Base-by-base conservation (phyloP, 2,329 filamentous ascomycete genomes). In the Aspergillus fijiensis region DNA sequence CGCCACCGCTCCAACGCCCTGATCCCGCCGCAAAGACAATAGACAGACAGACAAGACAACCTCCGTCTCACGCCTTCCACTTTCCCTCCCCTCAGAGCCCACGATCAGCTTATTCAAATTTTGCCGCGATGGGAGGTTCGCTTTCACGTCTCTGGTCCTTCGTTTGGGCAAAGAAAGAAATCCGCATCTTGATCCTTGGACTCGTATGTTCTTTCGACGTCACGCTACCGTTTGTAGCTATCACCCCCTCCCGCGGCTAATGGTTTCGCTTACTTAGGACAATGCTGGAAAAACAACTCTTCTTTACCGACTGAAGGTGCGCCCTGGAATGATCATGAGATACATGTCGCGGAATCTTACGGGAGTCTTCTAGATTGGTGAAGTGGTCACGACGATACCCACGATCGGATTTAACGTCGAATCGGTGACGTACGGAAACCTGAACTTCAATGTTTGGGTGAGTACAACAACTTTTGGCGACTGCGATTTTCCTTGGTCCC, bases 401-500 rank as follows among this genome's bases (percentile, higher is more conserved):
- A 99, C 95, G 57, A 98, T 99, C 77, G 95, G 95, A 63, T 99
- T 99, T 84, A 99, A 99, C 77, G 95, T 99, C 70, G 95, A 99
- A 80, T 96, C 92, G 23, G 95, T 99, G 65, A 95, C 92, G 70
- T 99, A 99, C 84, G 94, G 94, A 78, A 98, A 97, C 76, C 85
- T 99, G 63, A 96, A 97, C 78, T 96, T 99, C 77, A 98, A 98
- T 74, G 95, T 99, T 72, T 99, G 95, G 95, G 89, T 92, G 88
- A 59, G 87, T 73, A 45, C 51, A 42, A 5, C 19, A 33, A 4
- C 10, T 11, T 33, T 4, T 31, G 16, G 39, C 45, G 7, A 7
- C 10, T 3, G 10, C 25, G 5, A 52, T 7, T 5, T 29, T 29
- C 23, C 47, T 33, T 6, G 16, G 49, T 2, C 14, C 10, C 19